These are phyloP conservation scores for Eimeria zaria DNA, from an alignment of 169 alveolate species.

Conservation along the genomic window DNA sequence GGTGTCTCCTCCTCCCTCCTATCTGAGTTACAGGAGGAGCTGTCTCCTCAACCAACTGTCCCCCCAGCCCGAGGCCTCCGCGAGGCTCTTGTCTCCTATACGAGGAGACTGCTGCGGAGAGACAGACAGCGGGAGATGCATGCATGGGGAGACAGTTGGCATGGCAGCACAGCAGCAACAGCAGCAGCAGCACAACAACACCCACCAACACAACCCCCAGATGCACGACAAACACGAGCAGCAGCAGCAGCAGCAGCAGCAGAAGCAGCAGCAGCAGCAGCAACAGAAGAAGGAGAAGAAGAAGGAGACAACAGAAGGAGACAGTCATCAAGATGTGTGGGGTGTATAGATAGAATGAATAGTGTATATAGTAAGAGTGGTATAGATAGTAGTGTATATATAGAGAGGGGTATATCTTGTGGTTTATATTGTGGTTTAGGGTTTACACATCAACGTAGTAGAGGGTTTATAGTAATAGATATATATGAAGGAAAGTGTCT, in stretches of 20 bases:
- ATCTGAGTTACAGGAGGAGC: too few relatives aligned
- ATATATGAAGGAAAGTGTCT: neutral
- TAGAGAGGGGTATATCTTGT: neutral
- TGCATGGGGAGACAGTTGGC: neutral
- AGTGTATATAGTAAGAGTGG: too few relatives aligned
- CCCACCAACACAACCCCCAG: too few relatives aligned
- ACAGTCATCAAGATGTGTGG: too few relatives aligned
- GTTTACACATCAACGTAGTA: neutral
- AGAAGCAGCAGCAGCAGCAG: neutral
- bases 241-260: neutral
- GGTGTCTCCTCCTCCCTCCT: too few relatives aligned
- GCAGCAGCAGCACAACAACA: conserved; percentile 4
- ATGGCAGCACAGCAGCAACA: neutral
- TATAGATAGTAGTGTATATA: too few relatives aligned
- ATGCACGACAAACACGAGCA: neutral
- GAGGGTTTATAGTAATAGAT: neutral
- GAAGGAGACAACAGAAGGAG: neutral
- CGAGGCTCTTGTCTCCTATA: too few relatives aligned
- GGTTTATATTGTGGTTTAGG: neutral
- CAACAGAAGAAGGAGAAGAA: neutral
- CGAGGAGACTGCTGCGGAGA: neutral
- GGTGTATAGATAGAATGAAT: too few relatives aligned
- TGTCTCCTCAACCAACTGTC: too few relatives aligned
- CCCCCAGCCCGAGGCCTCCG: too few relatives aligned
- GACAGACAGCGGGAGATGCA: neutral